These are phyloP conservation scores for Sphagnum fallax DNA, from an alignment of 228 moss, liverwort and hornwort species.

Conservation along the genomic window DNA sequence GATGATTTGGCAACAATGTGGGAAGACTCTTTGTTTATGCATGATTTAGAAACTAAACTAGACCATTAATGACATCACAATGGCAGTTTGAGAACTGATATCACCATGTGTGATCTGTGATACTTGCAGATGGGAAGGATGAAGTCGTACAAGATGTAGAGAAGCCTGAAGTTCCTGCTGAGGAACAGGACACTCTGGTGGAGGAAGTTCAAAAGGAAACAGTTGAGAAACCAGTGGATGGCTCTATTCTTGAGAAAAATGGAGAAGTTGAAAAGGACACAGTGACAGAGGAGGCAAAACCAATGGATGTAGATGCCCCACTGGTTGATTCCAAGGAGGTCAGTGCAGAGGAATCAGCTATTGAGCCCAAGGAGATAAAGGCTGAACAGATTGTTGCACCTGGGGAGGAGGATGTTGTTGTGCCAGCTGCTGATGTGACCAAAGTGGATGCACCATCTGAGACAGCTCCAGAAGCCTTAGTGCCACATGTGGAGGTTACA, in stretches of 20 bases:
- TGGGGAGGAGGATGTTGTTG: conserved; percentile 17
- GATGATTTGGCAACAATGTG: background rate
- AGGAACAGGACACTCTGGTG: background rate
- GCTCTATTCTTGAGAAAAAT: conserved; percentile 3
- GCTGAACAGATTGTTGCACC: conserved; percentile 3
- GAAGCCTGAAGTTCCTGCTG: conserved; percentile 8
- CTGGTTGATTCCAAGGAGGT: background rate
- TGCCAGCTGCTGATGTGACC: background rate
- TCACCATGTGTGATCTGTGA: conserved; percentile 6
- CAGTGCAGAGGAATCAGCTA: conserved; percentile 10
- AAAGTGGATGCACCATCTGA: conserved; percentile 14
- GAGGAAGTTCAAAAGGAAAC: conserved; percentile 10
- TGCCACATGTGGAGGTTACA: background rate
- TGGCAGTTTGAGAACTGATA: background rate
- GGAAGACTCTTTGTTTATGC: background rate
- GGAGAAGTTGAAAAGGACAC: conserved; percentile 6
- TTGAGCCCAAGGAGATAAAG: conserved; percentile 7
- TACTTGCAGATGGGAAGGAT: conserved; percentile 24
- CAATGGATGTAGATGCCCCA: conserved; percentile 11
- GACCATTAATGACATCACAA: background rate
- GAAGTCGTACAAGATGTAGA: conserved; percentile 23
- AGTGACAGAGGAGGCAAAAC: conserved; percentile 15
- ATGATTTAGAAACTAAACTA: background rate
- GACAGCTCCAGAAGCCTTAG: background rate
- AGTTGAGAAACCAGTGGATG: conserved; percentile 8